A percentile compares a stretch with the other conserved stretches of the same genome.
Evolutionary conservation across 257 asterid genomes (phyloP).

Genomic region (Solanum corneliomulleri): DNA sequence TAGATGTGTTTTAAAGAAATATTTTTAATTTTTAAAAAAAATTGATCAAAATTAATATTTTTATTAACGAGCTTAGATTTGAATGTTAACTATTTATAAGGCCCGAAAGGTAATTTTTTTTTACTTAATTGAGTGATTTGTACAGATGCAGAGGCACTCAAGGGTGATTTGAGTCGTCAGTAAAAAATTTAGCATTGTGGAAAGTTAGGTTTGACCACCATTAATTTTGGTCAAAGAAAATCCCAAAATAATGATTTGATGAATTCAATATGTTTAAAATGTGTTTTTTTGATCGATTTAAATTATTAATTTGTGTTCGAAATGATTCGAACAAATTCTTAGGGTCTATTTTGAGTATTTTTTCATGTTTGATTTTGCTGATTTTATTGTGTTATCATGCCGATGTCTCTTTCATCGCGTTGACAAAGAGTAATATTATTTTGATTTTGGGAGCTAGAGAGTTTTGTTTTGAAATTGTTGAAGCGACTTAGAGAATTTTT

Average conservation of each 20-base stretch:
- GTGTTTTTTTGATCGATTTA: too few species aligned
- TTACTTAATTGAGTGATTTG: not conserved
- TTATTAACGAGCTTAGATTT: not conserved
- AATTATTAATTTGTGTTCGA: too few species aligned
- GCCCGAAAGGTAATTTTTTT: not conserved
- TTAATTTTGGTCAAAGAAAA: too few species aligned
- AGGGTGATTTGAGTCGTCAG: too few species aligned
- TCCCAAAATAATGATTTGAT: too few species aligned
- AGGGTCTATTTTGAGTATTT: too few species aligned
- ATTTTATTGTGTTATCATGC: too few species aligned
- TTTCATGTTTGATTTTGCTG: too few species aligned
- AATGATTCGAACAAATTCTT: too few species aligned
- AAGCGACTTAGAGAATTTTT: not conserved
- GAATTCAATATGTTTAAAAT: too few species aligned
- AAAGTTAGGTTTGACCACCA: too few species aligned
- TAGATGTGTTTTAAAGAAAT: not conserved
- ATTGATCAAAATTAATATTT: not conserved
- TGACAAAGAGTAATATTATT: not conserved
- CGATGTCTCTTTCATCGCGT: not conserved
- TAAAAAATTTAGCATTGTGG: too few species aligned
- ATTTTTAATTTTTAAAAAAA: not conserved
- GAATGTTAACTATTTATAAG: not conserved
- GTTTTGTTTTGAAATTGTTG: not conserved
- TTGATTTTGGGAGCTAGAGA: not conserved
- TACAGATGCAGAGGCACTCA: not conserved